Evolutionary conservation across 768 basidiomycete species (phyloP).

Genomic region (Boletus rufocinnamomeus): DNA sequence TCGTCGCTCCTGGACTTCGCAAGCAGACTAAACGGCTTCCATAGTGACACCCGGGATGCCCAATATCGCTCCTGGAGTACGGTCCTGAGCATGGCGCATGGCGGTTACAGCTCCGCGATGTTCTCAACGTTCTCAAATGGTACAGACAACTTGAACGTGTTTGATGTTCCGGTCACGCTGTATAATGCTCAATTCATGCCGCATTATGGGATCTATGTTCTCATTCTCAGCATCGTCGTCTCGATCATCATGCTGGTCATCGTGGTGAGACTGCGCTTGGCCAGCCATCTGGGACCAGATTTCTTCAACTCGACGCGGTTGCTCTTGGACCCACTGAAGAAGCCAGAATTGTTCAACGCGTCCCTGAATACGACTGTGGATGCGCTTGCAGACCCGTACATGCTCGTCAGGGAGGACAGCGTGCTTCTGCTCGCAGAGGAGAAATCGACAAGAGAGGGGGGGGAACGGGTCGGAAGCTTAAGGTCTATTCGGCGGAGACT

Average conservation of each 20-base stretch:
- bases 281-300: constrained; percentile 8
- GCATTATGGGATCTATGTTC: constrained; percentile 3
- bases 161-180: neutral
- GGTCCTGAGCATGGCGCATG: constrained; percentile 7
- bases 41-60: accelerated
- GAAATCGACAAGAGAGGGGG: neutral
- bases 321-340: constrained; percentile 16
- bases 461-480: too few species aligned
- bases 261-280: constrained; percentile 7
- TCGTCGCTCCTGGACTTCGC: constrained; percentile 15
- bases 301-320: constrained; percentile 13
- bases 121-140: neutral
- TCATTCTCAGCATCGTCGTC: constrained; percentile 12
- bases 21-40: neutral
- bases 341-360: constrained; percentile 16
- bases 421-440: constrained; percentile 1
- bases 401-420: constrained; percentile 3
- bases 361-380: constrained; percentile 5
- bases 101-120: constrained; percentile 12
- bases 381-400: constrained; percentile 3
- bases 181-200: neutral
- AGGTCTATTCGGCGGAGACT: neutral
- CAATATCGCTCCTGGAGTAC: constrained; percentile 8
- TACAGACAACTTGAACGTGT: accelerated
- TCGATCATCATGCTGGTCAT: constrained; percentile 12